Percentiles rank a stretch among this genome's conserved stretches.
phyloP scores from a whole-genome alignment of 768 basidiomycete species.

The Suillus weaverae region DNA sequence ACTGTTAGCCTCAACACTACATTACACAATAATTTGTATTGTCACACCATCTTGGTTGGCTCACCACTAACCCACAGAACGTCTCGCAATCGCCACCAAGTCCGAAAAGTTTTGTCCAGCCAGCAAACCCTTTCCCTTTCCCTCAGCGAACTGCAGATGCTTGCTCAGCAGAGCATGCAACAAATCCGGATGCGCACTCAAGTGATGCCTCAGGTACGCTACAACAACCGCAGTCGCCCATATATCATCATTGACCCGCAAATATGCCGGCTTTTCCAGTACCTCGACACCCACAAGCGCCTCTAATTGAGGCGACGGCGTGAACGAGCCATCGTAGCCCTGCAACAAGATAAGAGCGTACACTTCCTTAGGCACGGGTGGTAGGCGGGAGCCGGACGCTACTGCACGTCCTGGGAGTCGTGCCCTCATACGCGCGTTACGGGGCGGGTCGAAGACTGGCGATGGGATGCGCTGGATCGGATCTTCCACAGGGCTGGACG shows the following conservation, averaged over 20 bases:
- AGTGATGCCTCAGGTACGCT: constrained; percentile 43
- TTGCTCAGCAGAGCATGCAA: constrained; percentile 44
- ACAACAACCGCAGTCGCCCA: constrained; percentile 53
- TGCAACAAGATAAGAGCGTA: constrained; percentile 41
- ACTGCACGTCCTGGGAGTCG: background rate
- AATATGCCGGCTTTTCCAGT: constrained; percentile 29
- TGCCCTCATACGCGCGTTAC: background rate
- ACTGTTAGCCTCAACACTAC: background rate
- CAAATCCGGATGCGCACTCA: constrained; percentile 40
- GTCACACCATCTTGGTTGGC: background rate
- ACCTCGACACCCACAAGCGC: constrained; percentile 37
- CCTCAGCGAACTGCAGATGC: constrained; percentile 38
- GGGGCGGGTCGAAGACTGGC: constrained; percentile 26
- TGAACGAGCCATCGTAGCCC: constrained; percentile 50
- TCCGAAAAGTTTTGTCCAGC: constrained; percentile 8
- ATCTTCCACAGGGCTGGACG: constrained; percentile 25
- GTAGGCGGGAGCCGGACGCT: background rate
- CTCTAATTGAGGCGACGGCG: constrained; percentile 28
- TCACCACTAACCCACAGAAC: background rate
- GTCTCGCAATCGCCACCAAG: constrained; percentile 2
- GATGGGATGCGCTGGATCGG: constrained; percentile 32
- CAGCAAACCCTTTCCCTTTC: constrained; percentile 3
- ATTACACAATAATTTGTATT: background rate
- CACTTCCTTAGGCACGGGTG: constrained; percentile 27
- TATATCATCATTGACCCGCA: constrained; percentile 31